Base-by-base conservation (phyloP, 2,329 filamentous ascomycete genomes). In the Didymella pomorum region DNA sequence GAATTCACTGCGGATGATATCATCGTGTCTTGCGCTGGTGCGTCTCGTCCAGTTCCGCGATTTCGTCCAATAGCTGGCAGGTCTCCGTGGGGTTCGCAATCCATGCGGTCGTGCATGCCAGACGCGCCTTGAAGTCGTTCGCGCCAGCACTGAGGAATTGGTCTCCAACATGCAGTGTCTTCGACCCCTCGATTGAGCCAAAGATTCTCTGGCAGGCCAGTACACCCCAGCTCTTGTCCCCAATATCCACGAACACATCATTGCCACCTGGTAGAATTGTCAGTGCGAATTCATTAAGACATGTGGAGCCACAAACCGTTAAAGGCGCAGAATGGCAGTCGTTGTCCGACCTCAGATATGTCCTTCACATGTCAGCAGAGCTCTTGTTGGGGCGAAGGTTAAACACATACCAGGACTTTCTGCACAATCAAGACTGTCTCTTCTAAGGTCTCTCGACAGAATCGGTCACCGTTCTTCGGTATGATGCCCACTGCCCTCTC, bases 221-320 rank as follows among this genome's bases (percentile, higher is more conserved):
- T 2, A 99, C 95, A 64, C 95, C 95, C 90, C 93, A 96, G 52
- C 89, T 93, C 80, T 99, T 99, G 80, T 99, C 95, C 55, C 95
- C 95, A 71, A 99, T 97, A 76, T 99, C 95, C 52, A 99, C 93
- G 78, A 99, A 99, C 41, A 98, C 93, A 76, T 99, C 95, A 62
- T 95, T 94, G 11, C 95, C 95, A 52, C 94, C 82, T 84, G 43
- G 2, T 20, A n/a, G 14, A 10, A 4, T n/a, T 26, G 57, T 74
- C 35, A 73, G 71, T 52, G 52, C 26, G 26, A 21, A 18, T 33
- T 21, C 33, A 9, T 9, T 4, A 12, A 35, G 35, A 26, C 23
- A 28, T 8, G 10, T 12, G 29, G 47, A 21, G 11, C 25, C 35
- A 62, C 66, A 33, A 71, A 84, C 84, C 95, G 76, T 99, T 99